Conservation (phyloP, 176 grass and related monocot species). For the Themeda triandra region DNA sequence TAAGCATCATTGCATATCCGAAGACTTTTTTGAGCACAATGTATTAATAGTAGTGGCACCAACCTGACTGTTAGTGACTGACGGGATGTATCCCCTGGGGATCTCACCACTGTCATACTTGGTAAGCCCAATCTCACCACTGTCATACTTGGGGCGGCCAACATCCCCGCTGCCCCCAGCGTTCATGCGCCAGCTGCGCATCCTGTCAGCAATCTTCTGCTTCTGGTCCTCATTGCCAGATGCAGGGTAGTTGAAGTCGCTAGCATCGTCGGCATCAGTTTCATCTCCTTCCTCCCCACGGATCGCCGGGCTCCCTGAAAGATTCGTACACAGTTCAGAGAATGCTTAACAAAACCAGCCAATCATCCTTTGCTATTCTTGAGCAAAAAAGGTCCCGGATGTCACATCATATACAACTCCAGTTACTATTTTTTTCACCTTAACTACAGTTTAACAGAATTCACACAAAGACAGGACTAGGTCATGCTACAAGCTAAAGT, state of each 20-base stretch:
- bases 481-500: neutral
- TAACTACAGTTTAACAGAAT: conserved; percentile 10
- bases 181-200: conserved; percentile 86
- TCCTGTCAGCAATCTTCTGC: conserved; percentile 90
- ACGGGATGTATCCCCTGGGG: conserved; percentile 78
- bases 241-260: conserved; percentile 90
- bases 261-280: conserved; percentile 82
- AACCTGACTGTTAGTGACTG: conserved; percentile 93
- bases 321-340: conserved; percentile 19
- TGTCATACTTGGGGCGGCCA: conserved; percentile 88
- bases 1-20: neutral
- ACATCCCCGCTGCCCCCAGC: conserved; percentile 56
- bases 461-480: neutral
- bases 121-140: conserved; percentile 57
- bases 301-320: conserved; percentile 77
- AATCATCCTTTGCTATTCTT: neutral
- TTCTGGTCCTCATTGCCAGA: conserved; percentile 81
- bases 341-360: neutral
- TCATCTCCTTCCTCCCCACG: conserved; percentile 84
- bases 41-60: neutral
- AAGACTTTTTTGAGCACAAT: neutral
- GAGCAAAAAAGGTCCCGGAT: neutral
- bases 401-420: neutral
- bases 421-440: neutral
- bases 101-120: conserved; percentile 84